These are phyloP conservation scores for Botrytis paeoniae DNA, from an alignment of 2,329 filamentous ascomycete genomes.

Conservation along the genomic window DNA sequence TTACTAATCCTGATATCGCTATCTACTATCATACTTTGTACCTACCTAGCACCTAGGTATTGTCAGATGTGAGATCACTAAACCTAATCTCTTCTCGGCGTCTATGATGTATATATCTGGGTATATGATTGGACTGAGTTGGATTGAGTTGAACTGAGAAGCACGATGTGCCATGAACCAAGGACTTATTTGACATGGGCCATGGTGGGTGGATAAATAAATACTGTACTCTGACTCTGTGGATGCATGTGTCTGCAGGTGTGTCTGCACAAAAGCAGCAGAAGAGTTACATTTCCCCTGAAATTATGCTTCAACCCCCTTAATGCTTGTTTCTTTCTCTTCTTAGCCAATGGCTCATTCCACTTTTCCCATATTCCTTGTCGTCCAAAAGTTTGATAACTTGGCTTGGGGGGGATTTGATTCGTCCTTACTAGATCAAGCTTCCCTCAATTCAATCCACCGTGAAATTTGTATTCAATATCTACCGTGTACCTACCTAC, in stretches of 20 bases:
- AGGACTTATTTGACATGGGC: too few relatives aligned
- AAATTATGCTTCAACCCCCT: not conserved
- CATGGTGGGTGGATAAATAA: not conserved
- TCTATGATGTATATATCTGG: not conserved
- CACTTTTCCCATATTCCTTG: not conserved
- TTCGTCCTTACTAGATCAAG: not conserved
- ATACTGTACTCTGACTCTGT: not conserved
- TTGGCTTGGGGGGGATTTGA: not conserved
- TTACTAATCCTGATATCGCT: not conserved
- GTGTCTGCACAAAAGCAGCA: not conserved
- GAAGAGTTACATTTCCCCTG: conserved; percentile 8
- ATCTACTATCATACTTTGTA: not conserved
- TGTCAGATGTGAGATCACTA: not conserved
- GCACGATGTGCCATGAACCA: too few relatives aligned
- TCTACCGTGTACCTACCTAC: not conserved
- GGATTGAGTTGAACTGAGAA: not conserved
- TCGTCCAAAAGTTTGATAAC: not conserved
- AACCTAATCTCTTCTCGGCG: not conserved
- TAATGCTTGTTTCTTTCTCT: not conserved
- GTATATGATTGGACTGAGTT: not conserved
- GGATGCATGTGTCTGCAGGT: not conserved
- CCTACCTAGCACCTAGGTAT: not conserved
- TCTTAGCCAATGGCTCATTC: not conserved
- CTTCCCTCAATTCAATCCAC: not conserved
- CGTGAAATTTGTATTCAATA: not conserved